These are phyloP conservation scores for Phytophthora cactorum DNA, from an alignment of 352 stramenopile species.

Conservation along the genomic window DNA sequence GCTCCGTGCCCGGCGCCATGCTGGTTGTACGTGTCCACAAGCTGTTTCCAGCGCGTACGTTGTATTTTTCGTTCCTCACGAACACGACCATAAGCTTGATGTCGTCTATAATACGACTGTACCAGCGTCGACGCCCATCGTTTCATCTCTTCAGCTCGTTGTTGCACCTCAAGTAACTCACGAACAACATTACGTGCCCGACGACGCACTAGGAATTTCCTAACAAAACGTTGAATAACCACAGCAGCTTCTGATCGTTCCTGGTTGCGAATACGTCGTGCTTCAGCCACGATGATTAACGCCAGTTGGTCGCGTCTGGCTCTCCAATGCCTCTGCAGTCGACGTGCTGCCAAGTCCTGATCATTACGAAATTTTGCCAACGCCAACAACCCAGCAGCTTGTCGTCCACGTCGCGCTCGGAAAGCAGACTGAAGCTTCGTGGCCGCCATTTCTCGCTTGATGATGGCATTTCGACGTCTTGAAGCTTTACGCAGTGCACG, in stretches of 20 bases:
- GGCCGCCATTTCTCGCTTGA: slow-evolving; percentile 50
- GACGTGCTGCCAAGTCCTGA: slow-evolving; percentile 40
- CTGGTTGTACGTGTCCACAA: slow-evolving; percentile 86
- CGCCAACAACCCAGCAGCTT: slow-evolving; percentile 48
- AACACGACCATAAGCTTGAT: slow-evolving; percentile 44
- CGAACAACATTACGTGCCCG: slow-evolving; percentile 53
- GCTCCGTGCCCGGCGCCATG: slow-evolving; percentile 69
- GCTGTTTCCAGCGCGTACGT: slow-evolving; percentile 91
- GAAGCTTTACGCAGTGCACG: slow-evolving; percentile 40
- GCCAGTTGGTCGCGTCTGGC: slow-evolving; percentile 52
- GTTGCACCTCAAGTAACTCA: slow-evolving; percentile 47
- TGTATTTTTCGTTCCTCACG: slow-evolving; percentile 41
- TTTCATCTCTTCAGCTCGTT: slow-evolving; percentile 65
- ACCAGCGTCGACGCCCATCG: slow-evolving; percentile 72
- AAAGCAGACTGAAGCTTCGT: slow-evolving; percentile 69
- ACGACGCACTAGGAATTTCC: slow-evolving; percentile 51
- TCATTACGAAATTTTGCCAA: slow-evolving; percentile 48
- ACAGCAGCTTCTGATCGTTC: slow-evolving; percentile 40
- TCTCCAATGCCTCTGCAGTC: slow-evolving; percentile 65
- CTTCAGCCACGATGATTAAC: slow-evolving; percentile 44
- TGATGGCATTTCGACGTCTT: slow-evolving; percentile 31
- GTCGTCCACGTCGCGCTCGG: slow-evolving; percentile 51
- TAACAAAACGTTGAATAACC: slow-evolving; percentile 55
- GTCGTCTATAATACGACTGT: slow-evolving; percentile 69
- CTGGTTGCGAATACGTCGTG: slow-evolving; percentile 39